Conservation (phyloP, 352 stramenopile genomes). For the Plasmopara halstedii region DNA sequence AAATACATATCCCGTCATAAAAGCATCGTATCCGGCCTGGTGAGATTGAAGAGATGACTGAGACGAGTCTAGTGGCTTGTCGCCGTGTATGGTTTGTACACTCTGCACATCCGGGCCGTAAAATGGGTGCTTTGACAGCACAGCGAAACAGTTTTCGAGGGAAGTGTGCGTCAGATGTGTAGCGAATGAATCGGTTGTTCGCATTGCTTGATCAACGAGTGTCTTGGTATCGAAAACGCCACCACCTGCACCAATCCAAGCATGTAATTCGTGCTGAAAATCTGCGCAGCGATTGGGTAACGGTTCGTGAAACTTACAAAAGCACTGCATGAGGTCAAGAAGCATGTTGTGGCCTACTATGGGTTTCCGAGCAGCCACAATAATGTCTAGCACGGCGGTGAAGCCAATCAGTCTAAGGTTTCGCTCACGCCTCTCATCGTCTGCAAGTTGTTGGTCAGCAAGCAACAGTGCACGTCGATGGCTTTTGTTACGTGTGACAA, state of each 20-base stretch:
- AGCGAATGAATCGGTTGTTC: constrained; percentile 48
- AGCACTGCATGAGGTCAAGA: constrained; percentile 76
- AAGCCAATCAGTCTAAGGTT: constrained; percentile 61
- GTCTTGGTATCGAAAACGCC: constrained; percentile 72
- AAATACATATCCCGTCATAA: constrained; percentile 75
- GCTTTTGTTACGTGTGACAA: constrained; percentile 17
- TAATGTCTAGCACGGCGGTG: constrained; percentile 49
- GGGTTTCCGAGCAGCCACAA: constrained; percentile 36
- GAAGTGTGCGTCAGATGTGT: constrained; percentile 52
- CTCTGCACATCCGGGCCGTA: constrained; percentile 39
- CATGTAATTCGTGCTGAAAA: constrained; percentile 49
- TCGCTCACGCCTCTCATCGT: constrained; percentile 28
- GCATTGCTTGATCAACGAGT: constrained; percentile 55
- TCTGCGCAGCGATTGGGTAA: constrained; percentile 43
- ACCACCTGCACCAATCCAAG: constrained; percentile 34
- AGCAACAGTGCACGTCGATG: constrained; percentile 28
- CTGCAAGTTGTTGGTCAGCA: constrained; percentile 21
- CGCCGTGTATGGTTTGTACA: constrained; percentile 1
- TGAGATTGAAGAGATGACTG: constrained; percentile 39
- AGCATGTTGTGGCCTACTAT: constrained; percentile 76
- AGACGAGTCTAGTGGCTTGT: constrained; percentile 5
- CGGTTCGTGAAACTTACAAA: constrained; percentile 63
- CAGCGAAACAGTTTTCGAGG: constrained; percentile 57
- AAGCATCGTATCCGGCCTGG: constrained; percentile 72
- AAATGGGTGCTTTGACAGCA: constrained; percentile 56